These are phyloP conservation scores for Dactylellina cionopaga DNA, from an alignment of 2,329 filamentous ascomycete genomes.

Conservation along the genomic window DNA sequence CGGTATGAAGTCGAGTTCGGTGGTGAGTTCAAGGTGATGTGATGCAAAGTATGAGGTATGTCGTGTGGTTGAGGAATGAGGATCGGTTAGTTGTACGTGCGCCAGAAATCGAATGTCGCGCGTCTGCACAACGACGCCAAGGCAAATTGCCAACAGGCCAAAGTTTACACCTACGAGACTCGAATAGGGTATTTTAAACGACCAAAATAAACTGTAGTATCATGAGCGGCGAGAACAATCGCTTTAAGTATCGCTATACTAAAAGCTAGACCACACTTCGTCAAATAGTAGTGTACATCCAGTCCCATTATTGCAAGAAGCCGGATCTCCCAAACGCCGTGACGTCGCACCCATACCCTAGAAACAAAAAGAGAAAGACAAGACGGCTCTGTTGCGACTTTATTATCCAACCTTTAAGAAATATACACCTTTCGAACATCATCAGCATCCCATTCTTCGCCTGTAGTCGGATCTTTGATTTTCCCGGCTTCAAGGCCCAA, in stretches of 20 bases:
- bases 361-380: neutral
- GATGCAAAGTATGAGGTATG: neutral
- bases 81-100: constrained; percentile 4
- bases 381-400: no score
- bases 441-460: constrained; percentile 71
- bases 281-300: constrained; percentile 30
- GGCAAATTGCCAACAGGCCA: neutral
- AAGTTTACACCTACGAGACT: neutral
- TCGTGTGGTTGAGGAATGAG: constrained; percentile 7
- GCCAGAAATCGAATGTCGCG: constrained; percentile 20
- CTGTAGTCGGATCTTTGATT: constrained; percentile 82
- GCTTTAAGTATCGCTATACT: constrained; percentile 23
- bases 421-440: constrained; percentile 90
- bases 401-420: constrained; percentile 42
- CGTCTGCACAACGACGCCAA: no score
- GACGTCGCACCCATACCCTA: neutral
- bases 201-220: constrained; percentile 8
- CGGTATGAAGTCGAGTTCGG: neutral
- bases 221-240: constrained; percentile 43
- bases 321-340: constrained; percentile 40
- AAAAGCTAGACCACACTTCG: constrained; percentile 20
- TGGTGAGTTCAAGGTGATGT: neutral
- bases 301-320: constrained; percentile 6
- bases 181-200: neutral
- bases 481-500: constrained; percentile 73